Evolutionary conservation across 169 alveolate species (phyloP), one percentile per base, ranked within the genome.

Genomic region (Plasmodium relictum): DNA sequence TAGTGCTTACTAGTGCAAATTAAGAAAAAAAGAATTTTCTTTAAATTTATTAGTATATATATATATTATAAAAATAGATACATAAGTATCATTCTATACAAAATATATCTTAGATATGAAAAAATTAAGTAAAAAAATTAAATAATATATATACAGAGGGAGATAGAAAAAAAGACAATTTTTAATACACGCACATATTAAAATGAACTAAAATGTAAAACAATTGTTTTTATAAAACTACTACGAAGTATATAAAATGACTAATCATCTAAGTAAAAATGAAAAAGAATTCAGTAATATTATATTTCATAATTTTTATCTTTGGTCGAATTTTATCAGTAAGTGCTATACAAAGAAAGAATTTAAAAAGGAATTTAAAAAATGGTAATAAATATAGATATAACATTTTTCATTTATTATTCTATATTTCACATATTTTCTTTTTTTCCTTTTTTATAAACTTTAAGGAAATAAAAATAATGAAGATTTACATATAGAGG

Each of bases 1-100:
- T 7, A 61, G 70, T 73, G 87, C 87, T 73, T 39, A 52, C n/a
- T n/a, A 70, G 87, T 73, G 87, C 87, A 73, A 42, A 42, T 41
- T 42, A n/a, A 62, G 37, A 58, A 3, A 26, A 50, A 71, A 71
- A 20, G 7, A 6, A 24, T 20, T n/a, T 39, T 42, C n/a, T 18
- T 73, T 26, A 0, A 61, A 61, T 6, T 61, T 16, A 16, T 16
- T 18, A 18, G 14, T 54, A 54, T 12, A 16, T 54, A 54, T 12
- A 54, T 54, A 54, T 54, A 54, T 54, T 2, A 31, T 31, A 31
- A 31, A 31, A 31, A 2, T 31, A 31, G 3, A 31, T 31, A 31
- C 3, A 31, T 31, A 31, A 31, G 39, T 2, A 48, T 48, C 1
- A 22, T 26, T 9, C 52, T n/a, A 14, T 18, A 50, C 39, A 52